Evolutionary conservation across 1,139 yeast genomes (phyloP), one percentile per base, ranked within the genome.

Genomic region (Taphrina flavorubra): DNA sequence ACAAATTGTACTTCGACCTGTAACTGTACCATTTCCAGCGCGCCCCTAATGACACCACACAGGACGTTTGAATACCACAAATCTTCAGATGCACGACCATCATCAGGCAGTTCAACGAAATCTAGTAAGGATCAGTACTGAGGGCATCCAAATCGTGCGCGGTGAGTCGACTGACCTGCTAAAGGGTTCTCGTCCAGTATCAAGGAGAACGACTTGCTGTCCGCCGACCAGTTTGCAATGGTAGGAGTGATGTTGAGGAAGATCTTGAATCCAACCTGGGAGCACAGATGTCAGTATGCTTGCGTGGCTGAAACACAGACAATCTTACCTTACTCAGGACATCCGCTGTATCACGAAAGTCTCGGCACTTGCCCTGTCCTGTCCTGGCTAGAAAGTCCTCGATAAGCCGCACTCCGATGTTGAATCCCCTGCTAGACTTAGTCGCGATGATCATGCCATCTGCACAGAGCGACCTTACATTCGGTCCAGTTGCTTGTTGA

Each of bases 381-480:
- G 97, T 87, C 74, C 90, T 87, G 53, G 97, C 96, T 55, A 94
- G 81, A 75, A 92, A 92, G 77, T 94, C 99, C 76, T 94, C 99
- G 69, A 95, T 90, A 72, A 95, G 79, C 72, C 99, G 81, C 66
- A 91, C 81, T 0, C 99, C 99, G 64, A 95, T 95, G 77, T 90
- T 92, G 77, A 91, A 90, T 0, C 99, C 99, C 72, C 72, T 70
- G 16, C 34, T 10, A 18, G 11, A 20, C 6, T 55, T 10, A 34
- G 42, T n/a, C 36, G 31, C 8, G n/a, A 14, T 14, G 25, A 46
- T 8, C 10, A 36, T 18, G 11, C 39, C 13, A 10, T 7, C 13
- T 7, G n/a, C 2, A 13, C 7, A 6, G 18, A 18, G 36, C n/a
- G n/a, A n/a, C n/a, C 64, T 25, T 46, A 70, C 98, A 95, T 94